Percentiles rank a stretch among this genome's conserved stretches.
Conservation (phyloP, 306 rosid genomes). For the Casuarina cunninghamiana region DNA sequence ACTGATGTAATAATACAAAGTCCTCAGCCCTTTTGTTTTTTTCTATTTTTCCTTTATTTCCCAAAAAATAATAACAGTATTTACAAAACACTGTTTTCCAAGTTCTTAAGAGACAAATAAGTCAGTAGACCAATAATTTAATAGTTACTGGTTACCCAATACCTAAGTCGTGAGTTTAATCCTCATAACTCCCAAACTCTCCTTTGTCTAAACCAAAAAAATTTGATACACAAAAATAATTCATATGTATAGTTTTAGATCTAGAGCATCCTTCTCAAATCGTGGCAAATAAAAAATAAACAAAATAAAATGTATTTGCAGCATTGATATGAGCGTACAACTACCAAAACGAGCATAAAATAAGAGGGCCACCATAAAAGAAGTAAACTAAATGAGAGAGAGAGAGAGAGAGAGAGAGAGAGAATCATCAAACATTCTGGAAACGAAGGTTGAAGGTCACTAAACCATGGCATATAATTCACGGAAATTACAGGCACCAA, state of each 20-base stretch:
- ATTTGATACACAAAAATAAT: too few species aligned
- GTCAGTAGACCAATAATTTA: too few species aligned
- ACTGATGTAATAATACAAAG: neutral
- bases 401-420: neutral
- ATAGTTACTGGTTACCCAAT: too few species aligned
- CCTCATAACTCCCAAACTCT: too few species aligned
- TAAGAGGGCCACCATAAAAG: neutral
- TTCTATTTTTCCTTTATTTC: neutral
- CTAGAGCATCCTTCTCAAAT: conserved; percentile 14
- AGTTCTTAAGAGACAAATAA: too few species aligned
- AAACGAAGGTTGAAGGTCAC: neutral
- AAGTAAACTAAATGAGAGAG: neutral
- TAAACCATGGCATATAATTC: neutral
- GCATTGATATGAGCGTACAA: conserved; percentile 34
- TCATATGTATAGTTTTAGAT: conserved; percentile 7
- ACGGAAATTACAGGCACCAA: neutral
- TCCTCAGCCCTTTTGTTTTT: neutral
- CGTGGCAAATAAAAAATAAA: neutral
- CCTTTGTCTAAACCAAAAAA: too few species aligned
- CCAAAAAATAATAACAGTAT: neutral
- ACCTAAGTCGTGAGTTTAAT: too few species aligned
- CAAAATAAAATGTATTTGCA: neutral
- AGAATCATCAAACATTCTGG: neutral
- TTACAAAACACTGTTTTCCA: neutral
- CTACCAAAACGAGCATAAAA: conserved; percentile 29